phyloP scores from a whole-genome alignment of 768 basidiomycete species.

The Pulveroboletus sp. region DNA sequence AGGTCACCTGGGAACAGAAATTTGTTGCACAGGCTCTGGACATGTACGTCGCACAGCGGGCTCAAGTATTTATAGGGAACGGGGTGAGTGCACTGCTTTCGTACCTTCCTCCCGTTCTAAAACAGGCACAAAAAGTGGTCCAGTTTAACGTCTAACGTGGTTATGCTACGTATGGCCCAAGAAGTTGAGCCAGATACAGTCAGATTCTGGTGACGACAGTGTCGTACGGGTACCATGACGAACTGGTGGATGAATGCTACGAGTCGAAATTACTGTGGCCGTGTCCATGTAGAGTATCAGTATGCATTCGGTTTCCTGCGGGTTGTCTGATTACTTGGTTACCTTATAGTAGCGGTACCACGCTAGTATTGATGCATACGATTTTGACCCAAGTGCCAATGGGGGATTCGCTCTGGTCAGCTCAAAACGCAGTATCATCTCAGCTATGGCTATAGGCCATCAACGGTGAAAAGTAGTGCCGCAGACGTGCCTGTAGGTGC shows the following conservation, averaged over 20 bases:
- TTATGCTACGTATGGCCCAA: slow-evolving; percentile 35
- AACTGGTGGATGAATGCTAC: neutral
- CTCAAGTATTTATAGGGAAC: slow-evolving; percentile 50
- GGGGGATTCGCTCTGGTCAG: no score
- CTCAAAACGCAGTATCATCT: no score
- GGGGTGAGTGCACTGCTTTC: slow-evolving; percentile 35
- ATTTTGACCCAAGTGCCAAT: neutral
- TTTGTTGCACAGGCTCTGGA: slow-evolving; percentile 44
- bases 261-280: neutral
- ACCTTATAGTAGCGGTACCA: neutral
- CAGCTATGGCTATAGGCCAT: no score
- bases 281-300: no score
- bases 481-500: no score
- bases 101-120: neutral
- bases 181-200: slow-evolving; percentile 26
- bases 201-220: slow-evolving; percentile 33
- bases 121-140: slow-evolving; percentile 31
- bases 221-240: neutral
- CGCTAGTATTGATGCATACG: neutral
- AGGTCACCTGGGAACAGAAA: slow-evolving; percentile 39
- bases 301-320: neutral
- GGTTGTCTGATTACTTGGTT: neutral
- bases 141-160: slow-evolving; percentile 39
- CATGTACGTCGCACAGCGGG: slow-evolving; percentile 45
- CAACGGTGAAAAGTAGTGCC: no score